Evolutionary conservation across 306 rosid genomes (phyloP), one percentile per base, ranked within the genome.

Genomic region (Corylus heterophylla): DNA sequence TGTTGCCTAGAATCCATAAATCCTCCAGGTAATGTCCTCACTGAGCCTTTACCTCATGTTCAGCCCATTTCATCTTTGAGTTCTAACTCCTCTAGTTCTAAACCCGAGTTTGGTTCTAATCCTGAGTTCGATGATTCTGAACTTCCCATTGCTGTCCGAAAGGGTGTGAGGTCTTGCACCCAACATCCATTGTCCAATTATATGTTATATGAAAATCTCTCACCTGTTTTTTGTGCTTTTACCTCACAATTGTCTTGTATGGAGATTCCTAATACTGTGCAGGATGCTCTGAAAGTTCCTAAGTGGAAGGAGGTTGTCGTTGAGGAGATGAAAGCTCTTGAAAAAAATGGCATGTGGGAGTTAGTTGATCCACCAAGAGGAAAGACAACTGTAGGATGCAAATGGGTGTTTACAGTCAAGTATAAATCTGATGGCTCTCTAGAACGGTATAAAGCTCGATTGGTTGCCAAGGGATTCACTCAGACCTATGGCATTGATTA

Each of bases 401-500:
- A 64, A 64, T 64, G 70, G 70, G 70, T 64, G 11, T 64, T 64
- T 31, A 64, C 39, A 64, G 42, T 64, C 11, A 64, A 64, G 31
- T 64, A 31, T 64, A 64, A 11, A 64, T 35, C 11, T 64, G 31
- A 73, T 54, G 63, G 48, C 22, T 49, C 64, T 16, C 48, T 73
- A 1, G 63, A 54, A 22, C 37, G 66, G 1, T 73, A 73, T 39
- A 73, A 51, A 73, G 66, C 64, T 9, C 12, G 45, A 39, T 20
- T 73, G 48, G 49, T 73, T 17, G 64, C 64, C 16, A 54, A 73
- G 25, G 49, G 64, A 48, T 54, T 73, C 35, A 73, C 66, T 17
- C 64, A 73, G 20, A 73, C 76, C 25, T 73, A 51, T 31, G 66
- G 76, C 22, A 73, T 48, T 73, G 64, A 73, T 16, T 73, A 52